phyloP scores from a whole-genome alignment of 352 stramenopile genomes.

The Phytopythium vexans region DNA sequence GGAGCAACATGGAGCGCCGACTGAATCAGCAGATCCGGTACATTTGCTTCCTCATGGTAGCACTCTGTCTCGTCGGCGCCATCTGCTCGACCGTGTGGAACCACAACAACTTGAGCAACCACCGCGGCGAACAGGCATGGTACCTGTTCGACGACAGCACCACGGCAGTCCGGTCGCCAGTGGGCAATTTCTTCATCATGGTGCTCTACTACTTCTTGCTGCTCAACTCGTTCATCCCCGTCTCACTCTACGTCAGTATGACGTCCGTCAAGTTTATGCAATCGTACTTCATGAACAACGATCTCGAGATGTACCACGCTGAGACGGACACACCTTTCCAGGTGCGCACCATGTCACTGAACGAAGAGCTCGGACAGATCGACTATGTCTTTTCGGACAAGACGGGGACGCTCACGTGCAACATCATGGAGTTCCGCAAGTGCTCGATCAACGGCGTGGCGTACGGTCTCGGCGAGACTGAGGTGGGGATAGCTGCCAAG shows the following conservation, averaged over 20 bases:
- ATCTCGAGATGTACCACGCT: conserved; percentile 92
- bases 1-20: conserved; percentile 85
- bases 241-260: conserved; percentile 95
- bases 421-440: conserved; percentile 97
- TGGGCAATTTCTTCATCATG: conserved; percentile 86
- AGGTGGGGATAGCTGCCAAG: conserved; percentile 76
- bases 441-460: conserved; percentile 93
- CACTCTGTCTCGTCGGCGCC: conserved; percentile 65
- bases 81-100: conserved; percentile 74
- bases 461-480: conserved; percentile 90
- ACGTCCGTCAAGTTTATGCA: conserved; percentile 93
- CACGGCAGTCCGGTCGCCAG: conserved; percentile 46
- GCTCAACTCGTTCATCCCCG: conserved; percentile 93
- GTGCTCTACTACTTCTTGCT: conserved; percentile 93
- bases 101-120: conserved; percentile 40
- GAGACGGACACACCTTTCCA: conserved; percentile 92
- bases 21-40: conserved; percentile 84
- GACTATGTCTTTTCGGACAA: conserved; percentile 95
- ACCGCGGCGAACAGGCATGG: conserved; percentile 42
- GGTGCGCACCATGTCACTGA: conserved; percentile 91
- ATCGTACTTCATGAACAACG: conserved; percentile 89
- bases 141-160: conserved; percentile 61
- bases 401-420: conserved; percentile 94
- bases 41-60: conserved; percentile 80
- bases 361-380: conserved; percentile 93